phyloP scores from a whole-genome alignment of 805 yeast species.

The Yamadazyma insecticola region DNA sequence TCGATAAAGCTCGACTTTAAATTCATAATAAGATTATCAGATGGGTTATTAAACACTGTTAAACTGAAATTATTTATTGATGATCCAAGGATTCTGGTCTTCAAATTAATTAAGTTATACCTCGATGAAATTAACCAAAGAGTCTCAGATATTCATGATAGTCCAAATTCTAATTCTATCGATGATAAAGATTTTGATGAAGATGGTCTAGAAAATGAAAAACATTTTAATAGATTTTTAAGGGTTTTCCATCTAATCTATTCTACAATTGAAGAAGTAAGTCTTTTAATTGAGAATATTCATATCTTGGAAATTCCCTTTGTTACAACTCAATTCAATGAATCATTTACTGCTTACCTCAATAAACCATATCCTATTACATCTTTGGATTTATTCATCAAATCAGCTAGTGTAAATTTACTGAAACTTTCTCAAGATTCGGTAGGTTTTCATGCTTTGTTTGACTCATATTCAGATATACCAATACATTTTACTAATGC shows the following conservation, averaged over 20 bases:
- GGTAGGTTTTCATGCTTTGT: conserved; percentile 38
- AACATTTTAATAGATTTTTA: conserved; percentile 3
- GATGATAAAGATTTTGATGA: conserved; percentile 1
- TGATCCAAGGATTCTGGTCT: conserved; percentile 18
- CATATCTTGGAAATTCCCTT: conserved; percentile 26
- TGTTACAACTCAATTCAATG: conserved; percentile 18
- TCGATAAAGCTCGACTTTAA: conserved; percentile 13
- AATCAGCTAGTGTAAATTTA: conserved; percentile 22
- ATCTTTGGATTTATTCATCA: conserved; percentile 19
- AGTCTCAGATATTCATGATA: too few species aligned
- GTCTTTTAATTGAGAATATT: conserved; percentile 24
- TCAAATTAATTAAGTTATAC: conserved; percentile 16
- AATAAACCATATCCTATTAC: conserved; percentile 14
- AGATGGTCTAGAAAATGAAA: conserved; percentile 1
- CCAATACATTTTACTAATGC: conserved; percentile 33
- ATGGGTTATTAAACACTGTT: conserved; percentile 17
- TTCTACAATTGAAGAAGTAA: conserved; percentile 18
- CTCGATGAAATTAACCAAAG: conserved; percentile 6
- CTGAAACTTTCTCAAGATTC: conserved; percentile 17
- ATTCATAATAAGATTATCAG: conserved; percentile 11
- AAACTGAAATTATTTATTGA: conserved; percentile 16
- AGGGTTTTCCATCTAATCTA: conserved; percentile 17
- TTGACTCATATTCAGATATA: conserved; percentile 22
- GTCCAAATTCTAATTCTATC: neutral
- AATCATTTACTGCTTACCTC: conserved; percentile 18